Evolutionary conservation across 768 basidiomycete species (phyloP), one percentile per base, ranked within the genome.

Genomic region (Gautieria morchelliformis): DNA sequence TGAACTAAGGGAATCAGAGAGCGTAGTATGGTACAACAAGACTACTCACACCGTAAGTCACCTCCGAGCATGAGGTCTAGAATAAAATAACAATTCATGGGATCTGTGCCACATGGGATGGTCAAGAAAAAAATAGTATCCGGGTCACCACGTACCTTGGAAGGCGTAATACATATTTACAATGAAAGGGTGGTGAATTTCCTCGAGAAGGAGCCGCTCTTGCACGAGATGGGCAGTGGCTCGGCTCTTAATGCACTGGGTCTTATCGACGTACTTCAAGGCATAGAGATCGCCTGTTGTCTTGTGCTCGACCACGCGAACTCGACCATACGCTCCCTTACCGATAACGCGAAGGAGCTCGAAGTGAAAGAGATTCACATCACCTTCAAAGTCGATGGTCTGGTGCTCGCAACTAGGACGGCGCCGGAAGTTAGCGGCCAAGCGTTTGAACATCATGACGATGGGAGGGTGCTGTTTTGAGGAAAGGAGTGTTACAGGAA

Each of bases 201-300:
- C 39, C 71, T 98, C 94, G 22, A 97, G 75, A 45, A 98, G 74
- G 51, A 91, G 78, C 32, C 94, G 81, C 71, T 97, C 94, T 70
- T 98, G 94, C 56, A 97, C 90, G 64, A 91, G 85, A 68, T 96
- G 94, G 24, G 87, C 89, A 10, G 94, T 81, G 11, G 93, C 91
- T 70, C 87, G 90, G 74, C 93, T 91, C 67, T 85, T 85, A 59
- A 93, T 85, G 70, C 93, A 90, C 67, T 84, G 85, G 47, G 89
- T 79, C 72, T 98, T 98, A 72, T 98, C 94, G 74, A 98, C 93
- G 74, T 98, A 97, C 68, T 98, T 98, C 72, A 97, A 83, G 20
- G 94, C 94, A 67, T 90, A 96, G 1, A 97, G 78, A 63, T 91
- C 83, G 68, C 93, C 93, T 2, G 89, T 82, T 66, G 85, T 84